Evolutionary conservation across 768 basidiomycete genomes (phyloP), one percentile per base, ranked within the genome.

Genomic region (Mrakia blollopis): DNA sequence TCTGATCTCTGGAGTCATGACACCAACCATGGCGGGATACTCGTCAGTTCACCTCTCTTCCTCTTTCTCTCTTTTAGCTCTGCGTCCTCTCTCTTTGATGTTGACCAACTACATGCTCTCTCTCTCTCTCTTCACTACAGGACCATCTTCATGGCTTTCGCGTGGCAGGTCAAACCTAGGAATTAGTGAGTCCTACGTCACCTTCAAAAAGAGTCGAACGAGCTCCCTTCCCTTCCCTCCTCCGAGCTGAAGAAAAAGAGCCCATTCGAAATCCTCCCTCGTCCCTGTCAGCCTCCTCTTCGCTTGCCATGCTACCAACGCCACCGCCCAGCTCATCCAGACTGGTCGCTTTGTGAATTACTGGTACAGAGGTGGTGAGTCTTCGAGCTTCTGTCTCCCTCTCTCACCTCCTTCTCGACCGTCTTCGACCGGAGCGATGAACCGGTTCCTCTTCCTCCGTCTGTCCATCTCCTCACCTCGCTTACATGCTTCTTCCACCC

Each of bases 1-100:
- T 81, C 87, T 93, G 82, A 99, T 99, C 80, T 98, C 95, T 70
- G 96, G 95, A 23, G 88, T 94, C 47, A 99, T 99, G 96, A 95
- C 94, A 2, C 89, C 92, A 63, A 92, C 96, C 32, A 88, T 99
- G 60, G 88, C 89, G 13, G 87, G 86, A 77, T 99, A 99, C 85
- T 98, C 96, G 95, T 98, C 82, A 85, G 94, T 90, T 50, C 47
- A 14, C 47, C 39, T 47, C 32, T 11, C 2, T 35, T 50, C 61
- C 37, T 25, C 35, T 69, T 73, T 14, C 28, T 10, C 23, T 28
- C 6, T 3, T 57, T 7, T 4, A 0, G 28, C 30, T n/a, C n/a
- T n/a, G n/a, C n/a, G n/a, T n/a, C n/a, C n/a, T n/a, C n/a, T n/a
- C n/a, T n/a, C n/a, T n/a, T n/a, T n/a, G n/a, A n/a, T n/a, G n/a